Base-by-base conservation (phyloP, 1,139 yeast genomes). In the Fermentozyma sake region DNA sequence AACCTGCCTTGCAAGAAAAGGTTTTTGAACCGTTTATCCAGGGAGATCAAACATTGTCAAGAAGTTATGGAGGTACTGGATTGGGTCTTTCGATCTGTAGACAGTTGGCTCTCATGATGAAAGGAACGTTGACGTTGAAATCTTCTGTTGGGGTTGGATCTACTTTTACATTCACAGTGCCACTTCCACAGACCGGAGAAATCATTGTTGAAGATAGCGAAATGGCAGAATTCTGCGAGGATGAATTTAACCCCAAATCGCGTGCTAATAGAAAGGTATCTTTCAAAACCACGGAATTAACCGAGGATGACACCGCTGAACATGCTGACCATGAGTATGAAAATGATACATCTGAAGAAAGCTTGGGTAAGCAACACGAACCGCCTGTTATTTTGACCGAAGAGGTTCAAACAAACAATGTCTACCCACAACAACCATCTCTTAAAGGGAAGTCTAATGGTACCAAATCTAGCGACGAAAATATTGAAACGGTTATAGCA, bases 21-120 rank as follows among this genome's bases (percentile, higher is more conserved):
- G 91, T 91, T 1, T 91, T 91, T 57, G 96, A 91, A 49, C 96
- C 96, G 3, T 91, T 91, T 60, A 86, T 86, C 17, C 98, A 89
- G 57, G 97, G 97, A 23, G 97, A 91, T 47, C 96, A 89, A 54
- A 87, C 96, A 0, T 67, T 89, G 20, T 82, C 95, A 3, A 68
- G 96, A 51, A 84, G 89, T 30, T 83, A 84, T 50, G 96, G 96
- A 32, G 98, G 98, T 41, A 87, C 96, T 0, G 98, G 98, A 6
- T 65, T 91, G 30, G 98, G 98, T 2, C 68, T 91, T 26, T 85
- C 96, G 0, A 89, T 91, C 50, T 89, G 96, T 55, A 72, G 89
- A 34, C 96, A 91, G 55, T 68, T 91, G 37, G 94, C 96, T 1
- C 74, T 72, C 19, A 79, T 89, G 78, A 85, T 89, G 89, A 74